Base-by-base conservation (phyloP, 2,329 filamentous ascomycete species). In the Zymoseptoria passerinii region DNA sequence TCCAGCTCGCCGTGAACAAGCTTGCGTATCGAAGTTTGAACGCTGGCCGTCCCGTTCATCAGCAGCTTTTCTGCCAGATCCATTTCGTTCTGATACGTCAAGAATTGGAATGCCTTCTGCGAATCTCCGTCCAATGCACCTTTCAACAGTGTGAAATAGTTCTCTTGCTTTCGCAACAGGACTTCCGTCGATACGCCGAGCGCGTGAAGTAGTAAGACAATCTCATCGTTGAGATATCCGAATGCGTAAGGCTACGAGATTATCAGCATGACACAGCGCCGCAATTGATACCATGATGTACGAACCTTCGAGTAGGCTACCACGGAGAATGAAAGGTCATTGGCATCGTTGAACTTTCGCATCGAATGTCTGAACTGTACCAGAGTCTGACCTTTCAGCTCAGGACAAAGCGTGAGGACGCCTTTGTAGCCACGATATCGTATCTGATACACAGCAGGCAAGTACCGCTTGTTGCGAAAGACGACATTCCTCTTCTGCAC, bases 171-270 rank as follows among this genome's bases (percentile, higher is more conserved):
- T 4, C 35, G 28, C 28, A 56, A 27, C 4, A 56, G 28, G 8
- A 23, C 28, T 8, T 56, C 55, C 8, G 23, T 44, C 10, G 55
- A 52, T 23, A 56, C 35, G 3, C 55, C 55, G n/a, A 56, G 55
- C 18, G 49, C 48, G 20, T 56, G 48, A 16, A 56, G 20, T 8
- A 56, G 55, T n/a, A 56, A 16, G 8, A 56, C 50, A 52, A 56
- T 52, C 55, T 56, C 55, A 44, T 56, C 55, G 55, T 56, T 56
- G 44, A 56, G 13, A 40, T 52, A 52, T 9, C 55, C 55, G 23
- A 56, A 56, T 3, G 49, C 35, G 18, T 56, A 55, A 28, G 54
- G 54, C 54, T 55, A 28, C 44, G 0, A 48, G 18, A 23, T 48
- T 3, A 49, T 35, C 35, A 44, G 35, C 35, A 16, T n/a, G 2